Conservation (phyloP, 1,139 yeast species). For the Candida sanyaensis region DNA sequence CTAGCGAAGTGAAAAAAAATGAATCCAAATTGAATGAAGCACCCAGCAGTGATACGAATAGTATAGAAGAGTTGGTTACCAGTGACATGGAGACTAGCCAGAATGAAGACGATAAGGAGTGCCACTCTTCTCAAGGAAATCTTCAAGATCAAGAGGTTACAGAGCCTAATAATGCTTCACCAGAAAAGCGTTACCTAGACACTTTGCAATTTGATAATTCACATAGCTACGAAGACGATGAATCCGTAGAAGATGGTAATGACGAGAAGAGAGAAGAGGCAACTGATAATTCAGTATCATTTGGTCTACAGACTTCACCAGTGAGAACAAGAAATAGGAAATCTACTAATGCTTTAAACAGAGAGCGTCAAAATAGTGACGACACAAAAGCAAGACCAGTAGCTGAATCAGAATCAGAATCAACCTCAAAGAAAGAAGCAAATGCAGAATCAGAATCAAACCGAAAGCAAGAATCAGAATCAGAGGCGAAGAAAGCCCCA, state of each 20-base stretch:
- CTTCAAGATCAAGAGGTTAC: too few relatives aligned
- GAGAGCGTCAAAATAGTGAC: neutral
- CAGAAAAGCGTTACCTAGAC: neutral
- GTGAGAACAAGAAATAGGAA: conserved; percentile 1
- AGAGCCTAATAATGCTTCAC: neutral
- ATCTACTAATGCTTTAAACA: neutral
- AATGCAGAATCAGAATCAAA: too few relatives aligned
- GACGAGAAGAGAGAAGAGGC: neutral
- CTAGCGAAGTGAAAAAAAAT: too few relatives aligned
- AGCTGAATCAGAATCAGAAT: too few relatives aligned
- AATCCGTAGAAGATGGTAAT: neutral
- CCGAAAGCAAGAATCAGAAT: too few relatives aligned
- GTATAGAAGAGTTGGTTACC: neutral
- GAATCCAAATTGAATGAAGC: neutral
- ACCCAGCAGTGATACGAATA: neutral
- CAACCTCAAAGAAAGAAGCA: too few relatives aligned
- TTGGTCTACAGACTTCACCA: neutral
- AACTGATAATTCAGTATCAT: neutral
- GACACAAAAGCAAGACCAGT: neutral
- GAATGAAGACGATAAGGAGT: neutral
- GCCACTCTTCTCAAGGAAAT: too few relatives aligned
- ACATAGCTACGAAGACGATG: neutral
- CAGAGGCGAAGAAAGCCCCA: too few relatives aligned
- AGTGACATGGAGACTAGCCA: neutral
- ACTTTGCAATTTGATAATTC: neutral